phyloP scores from a whole-genome alignment of 2,329 filamentous ascomycete species.

The Calcarisporium arbuscula region DNA sequence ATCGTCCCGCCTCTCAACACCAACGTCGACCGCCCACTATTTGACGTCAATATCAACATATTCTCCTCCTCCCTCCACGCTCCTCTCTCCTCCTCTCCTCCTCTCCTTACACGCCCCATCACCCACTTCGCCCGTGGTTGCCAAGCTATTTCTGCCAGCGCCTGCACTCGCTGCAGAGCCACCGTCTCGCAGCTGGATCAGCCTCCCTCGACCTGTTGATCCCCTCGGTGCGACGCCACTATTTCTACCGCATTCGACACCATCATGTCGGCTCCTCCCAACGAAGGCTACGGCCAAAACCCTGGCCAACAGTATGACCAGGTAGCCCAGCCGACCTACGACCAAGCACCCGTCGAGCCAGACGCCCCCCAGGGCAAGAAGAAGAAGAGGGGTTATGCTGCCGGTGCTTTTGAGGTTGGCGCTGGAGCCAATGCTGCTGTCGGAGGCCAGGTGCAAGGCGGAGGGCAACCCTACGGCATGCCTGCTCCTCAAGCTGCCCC shows the following conservation, averaged over 20 bases:
- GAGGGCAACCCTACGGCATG: conserved; percentile 39
- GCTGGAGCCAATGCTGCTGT: conserved; percentile 71
- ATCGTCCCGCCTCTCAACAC: conserved; percentile 7
- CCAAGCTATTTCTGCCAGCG: no score
- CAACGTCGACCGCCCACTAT: conserved; percentile 5
- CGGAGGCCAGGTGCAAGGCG: conserved; percentile 38
- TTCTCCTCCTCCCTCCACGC: conserved; percentile 3
- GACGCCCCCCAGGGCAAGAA: conserved; percentile 52
- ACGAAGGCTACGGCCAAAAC: conserved; percentile 48
- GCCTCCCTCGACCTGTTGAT: conserved; percentile 5
- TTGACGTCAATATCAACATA: conserved; percentile 6
- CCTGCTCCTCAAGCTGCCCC: conserved; percentile 36
- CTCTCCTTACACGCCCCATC: no score
- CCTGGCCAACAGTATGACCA: conserved; percentile 34
- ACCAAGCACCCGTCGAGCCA: conserved; percentile 17
- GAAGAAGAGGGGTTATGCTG: conserved; percentile 94
- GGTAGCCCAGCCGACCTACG: conserved; percentile 26
- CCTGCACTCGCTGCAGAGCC: conserved; percentile 9
- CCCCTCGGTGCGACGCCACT: conserved; percentile 16
- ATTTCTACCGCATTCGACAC: conserved; percentile 15
- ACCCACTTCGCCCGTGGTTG: no score
- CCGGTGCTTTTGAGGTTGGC: conserved; percentile 89
- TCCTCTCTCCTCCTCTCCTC: conserved; percentile 7
- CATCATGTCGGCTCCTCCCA: conserved; percentile 52
- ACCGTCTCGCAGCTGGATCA: conserved; percentile 2